phyloP scores from a whole-genome alignment of 805 yeast genomes.

The Cyberlindnera euphorbiae region DNA sequence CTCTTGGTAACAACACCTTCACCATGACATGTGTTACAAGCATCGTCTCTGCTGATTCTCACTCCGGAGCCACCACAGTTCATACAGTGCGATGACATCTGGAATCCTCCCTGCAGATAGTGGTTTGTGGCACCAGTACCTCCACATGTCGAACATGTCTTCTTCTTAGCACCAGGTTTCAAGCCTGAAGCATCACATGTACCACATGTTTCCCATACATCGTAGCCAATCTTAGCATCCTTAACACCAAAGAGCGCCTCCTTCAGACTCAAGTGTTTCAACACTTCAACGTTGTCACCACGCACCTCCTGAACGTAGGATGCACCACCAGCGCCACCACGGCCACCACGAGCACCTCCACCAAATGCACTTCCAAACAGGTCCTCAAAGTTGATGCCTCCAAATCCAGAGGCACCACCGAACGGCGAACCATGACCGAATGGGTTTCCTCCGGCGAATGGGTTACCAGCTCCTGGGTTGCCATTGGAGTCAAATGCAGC shows the following conservation, averaged over 20 bases:
- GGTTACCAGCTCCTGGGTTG: conserved; percentile 38
- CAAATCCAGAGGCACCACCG: conserved; percentile 21
- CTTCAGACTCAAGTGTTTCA: conserved; percentile 70
- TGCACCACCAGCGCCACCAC: conserved; percentile 13
- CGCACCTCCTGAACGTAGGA: conserved; percentile 69
- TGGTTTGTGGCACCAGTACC: conserved; percentile 93
- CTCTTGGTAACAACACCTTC: conserved; percentile 71
- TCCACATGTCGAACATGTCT: conserved; percentile 81
- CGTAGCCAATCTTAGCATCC: conserved; percentile 59
- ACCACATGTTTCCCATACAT: conserved; percentile 69
- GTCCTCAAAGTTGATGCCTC: conserved; percentile 52
- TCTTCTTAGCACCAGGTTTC: conserved; percentile 66
- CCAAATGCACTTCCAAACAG: conserved; percentile 41
- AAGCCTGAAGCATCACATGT: conserved; percentile 85
- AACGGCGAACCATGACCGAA: conserved; percentile 44
- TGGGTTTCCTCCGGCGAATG: conserved; percentile 46
- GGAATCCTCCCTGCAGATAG: conserved; percentile 86
- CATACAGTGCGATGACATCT: conserved; percentile 90
- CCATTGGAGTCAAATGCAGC: conserved; percentile 70
- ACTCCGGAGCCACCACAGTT: conserved; percentile 90
- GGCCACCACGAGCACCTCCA: conserved; percentile 12
- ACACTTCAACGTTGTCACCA: conserved; percentile 84
- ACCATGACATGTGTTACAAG: conserved; percentile 81
- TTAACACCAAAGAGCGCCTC: conserved; percentile 82
- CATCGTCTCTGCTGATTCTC: conserved; percentile 56